These are phyloP conservation scores for Diaporthe vaccinii DNA, from an alignment of 2,329 filamentous ascomycete genomes.

Conservation along the genomic window DNA sequence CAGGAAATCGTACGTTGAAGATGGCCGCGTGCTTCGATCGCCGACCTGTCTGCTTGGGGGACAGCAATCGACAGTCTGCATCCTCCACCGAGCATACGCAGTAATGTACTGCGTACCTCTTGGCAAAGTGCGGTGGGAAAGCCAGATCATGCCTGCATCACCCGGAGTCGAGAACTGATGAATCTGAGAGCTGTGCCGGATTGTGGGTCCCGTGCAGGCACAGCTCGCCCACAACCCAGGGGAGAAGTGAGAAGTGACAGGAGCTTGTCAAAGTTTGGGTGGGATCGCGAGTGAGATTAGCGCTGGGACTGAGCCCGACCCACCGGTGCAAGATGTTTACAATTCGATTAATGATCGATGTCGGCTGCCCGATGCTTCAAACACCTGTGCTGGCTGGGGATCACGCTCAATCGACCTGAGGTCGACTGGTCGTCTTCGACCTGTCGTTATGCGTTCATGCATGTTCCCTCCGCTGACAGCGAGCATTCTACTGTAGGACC, in stretches of 20 bases:
- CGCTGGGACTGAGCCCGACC: slow-evolving; percentile 23
- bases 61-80: slow-evolving; percentile 12
- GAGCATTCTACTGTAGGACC: neutral
- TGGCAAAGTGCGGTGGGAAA: slow-evolving; percentile 26
- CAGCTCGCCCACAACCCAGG: neutral
- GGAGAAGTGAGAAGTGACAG: slow-evolving; percentile 34
- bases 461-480: neutral
- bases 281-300: slow-evolving; percentile 20
- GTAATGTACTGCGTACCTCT: neutral
- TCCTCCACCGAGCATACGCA: neutral
- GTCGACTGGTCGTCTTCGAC: slow-evolving; percentile 15
- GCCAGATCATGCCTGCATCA: slow-evolving; percentile 21
- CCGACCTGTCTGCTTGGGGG: slow-evolving; percentile 14
- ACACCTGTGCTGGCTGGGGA: neutral
- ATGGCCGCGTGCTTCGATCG: slow-evolving; percentile 26
- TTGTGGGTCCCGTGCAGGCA: slow-evolving; percentile 36
- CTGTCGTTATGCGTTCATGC: slow-evolving; percentile 15
- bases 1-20: slow-evolving; percentile 28
- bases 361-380: slow-evolving; percentile 9
- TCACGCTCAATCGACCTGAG: neutral
- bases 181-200: slow-evolving; percentile 36
- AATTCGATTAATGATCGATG: slow-evolving; percentile 23
- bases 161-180: slow-evolving; percentile 17
- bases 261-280: slow-evolving; percentile 35
- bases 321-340: slow-evolving; percentile 26